These are phyloP conservation scores for Neurospora tetrasperma DNA, from an alignment of 495 filamentous ascomycete genomes.

Conservation along the genomic window DNA sequence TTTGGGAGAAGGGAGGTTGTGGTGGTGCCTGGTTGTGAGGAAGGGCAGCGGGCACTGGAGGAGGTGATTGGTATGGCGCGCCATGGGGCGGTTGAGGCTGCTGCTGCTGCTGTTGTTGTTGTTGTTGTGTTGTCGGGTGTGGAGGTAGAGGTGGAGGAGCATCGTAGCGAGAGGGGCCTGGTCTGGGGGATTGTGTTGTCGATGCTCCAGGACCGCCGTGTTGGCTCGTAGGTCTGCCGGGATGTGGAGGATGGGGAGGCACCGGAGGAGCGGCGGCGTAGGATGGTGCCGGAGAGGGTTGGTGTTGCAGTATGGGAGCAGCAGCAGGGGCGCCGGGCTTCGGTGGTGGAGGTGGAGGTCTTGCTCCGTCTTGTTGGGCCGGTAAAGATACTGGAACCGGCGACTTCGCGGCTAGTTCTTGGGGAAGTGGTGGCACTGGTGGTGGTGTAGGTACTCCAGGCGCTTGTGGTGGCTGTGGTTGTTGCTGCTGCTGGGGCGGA, in stretches of 20 bases:
- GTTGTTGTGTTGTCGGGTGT: constrained; percentile 11
- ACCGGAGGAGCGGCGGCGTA: constrained; percentile 18
- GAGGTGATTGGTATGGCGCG: constrained; percentile 4
- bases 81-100: constrained; percentile 3
- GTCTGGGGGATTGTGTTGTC: constrained; percentile 17
- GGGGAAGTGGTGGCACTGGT: constrained; percentile 32
- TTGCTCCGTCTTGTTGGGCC: constrained; percentile 5
- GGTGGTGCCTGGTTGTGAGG: constrained; percentile 26
- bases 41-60: constrained; percentile 1
- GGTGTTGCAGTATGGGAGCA: constrained; percentile 18
- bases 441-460: constrained; percentile 22
- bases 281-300: background rate
- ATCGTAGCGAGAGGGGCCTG: constrained; percentile 31
- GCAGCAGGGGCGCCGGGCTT: constrained; percentile 25
- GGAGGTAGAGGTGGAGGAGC: constrained; percentile 33
- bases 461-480: constrained; percentile 25
- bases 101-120: constrained; percentile 12
- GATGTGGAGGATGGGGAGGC: constrained; percentile 28
- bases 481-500: constrained; percentile 39
- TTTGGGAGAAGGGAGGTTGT: constrained; percentile 12
- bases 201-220: constrained; percentile 11
- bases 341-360: constrained; percentile 35
- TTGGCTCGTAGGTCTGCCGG: constrained; percentile 20
- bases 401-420: constrained; percentile 18
- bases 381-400: constrained; percentile 4